A percentile compares a stretch with the other conserved stretches of the same genome.
phyloP scores from a whole-genome alignment of 1,284 basidiomycete species.

The Baeospora myosura region DNA sequence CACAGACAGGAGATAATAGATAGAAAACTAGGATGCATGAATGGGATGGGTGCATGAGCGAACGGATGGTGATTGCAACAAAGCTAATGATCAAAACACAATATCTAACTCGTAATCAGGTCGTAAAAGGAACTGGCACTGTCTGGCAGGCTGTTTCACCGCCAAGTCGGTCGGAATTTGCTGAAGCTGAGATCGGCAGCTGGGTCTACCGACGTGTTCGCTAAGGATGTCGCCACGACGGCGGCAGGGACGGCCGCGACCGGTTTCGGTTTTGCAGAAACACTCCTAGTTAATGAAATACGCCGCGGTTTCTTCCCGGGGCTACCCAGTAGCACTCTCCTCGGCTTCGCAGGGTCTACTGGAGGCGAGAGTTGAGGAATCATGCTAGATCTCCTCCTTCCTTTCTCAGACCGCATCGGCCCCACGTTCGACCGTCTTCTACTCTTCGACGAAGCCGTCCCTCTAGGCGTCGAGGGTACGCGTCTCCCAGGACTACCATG shows the following conservation, averaged over 20 bases:
- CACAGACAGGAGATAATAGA: slow-evolving; percentile 4
- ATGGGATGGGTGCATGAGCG: neutral
- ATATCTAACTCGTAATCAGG: no score
- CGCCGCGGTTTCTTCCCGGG: slow-evolving; percentile 61
- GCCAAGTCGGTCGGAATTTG: slow-evolving; percentile 42
- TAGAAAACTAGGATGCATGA: slow-evolving; percentile 6
- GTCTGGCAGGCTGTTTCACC: no score
- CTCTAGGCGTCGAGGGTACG: slow-evolving; percentile 41
- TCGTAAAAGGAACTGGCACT: no score
- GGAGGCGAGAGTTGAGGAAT: slow-evolving; percentile 57
- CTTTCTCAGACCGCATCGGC: slow-evolving; percentile 60
- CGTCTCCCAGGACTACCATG: slow-evolving; percentile 44
- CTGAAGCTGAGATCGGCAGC: slow-evolving; percentile 45
- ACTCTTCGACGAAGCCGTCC: slow-evolving; percentile 26
- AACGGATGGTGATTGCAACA: no score
- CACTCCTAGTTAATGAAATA: slow-evolving; percentile 41
- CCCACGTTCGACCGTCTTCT: slow-evolving; percentile 70
- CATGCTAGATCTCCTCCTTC: slow-evolving; percentile 66
- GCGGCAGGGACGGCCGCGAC: no score
- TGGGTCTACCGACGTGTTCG: slow-evolving; percentile 36
- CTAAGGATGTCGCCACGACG: slow-evolving; percentile 23
- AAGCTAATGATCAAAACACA: no score
- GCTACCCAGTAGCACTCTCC: slow-evolving; percentile 39
- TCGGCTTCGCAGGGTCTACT: slow-evolving; percentile 26
- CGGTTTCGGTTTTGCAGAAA: no score